Conservation (phyloP, 768 basidiomycete genomes). For the Lyophyllum atratum region DNA sequence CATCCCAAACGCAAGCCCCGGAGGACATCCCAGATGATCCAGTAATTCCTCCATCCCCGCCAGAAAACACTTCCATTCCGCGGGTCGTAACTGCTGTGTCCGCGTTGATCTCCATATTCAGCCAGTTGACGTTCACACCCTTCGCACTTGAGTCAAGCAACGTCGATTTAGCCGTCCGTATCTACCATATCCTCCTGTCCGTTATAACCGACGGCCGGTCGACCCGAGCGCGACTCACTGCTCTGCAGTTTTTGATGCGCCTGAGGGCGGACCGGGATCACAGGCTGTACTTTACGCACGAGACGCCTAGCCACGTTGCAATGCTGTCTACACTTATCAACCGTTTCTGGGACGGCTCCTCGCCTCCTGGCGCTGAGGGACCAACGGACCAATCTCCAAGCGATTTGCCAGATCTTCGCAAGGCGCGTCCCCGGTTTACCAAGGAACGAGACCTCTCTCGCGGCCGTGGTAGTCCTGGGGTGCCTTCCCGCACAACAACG, state of each 20-base stretch:
- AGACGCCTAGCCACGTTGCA: slow-evolving; percentile 56
- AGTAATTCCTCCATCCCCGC: slow-evolving; percentile 10
- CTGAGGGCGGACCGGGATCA: slow-evolving; percentile 91
- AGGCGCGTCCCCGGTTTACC: slow-evolving; percentile 47
- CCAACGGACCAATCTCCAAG: slow-evolving; percentile 16
- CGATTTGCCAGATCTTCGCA: slow-evolving; percentile 35
- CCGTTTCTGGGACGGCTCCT: slow-evolving; percentile 36
- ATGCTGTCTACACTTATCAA: slow-evolving; percentile 67
- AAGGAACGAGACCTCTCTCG: slow-evolving; percentile 56
- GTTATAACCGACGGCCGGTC: slow-evolving; percentile 49
- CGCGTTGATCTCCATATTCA: slow-evolving; percentile 66
- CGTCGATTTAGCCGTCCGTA: slow-evolving; percentile 50
- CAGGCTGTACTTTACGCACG: slow-evolving; percentile 70
- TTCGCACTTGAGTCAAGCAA: slow-evolving; percentile 49
- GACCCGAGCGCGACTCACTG: slow-evolving; percentile 62
- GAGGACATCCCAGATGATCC: slow-evolving; percentile 34
- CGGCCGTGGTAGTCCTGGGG: slow-evolving; percentile 44
- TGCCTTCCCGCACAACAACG: slow-evolving; percentile 32
- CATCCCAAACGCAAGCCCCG: slow-evolving; percentile 43
- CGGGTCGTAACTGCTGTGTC: slow-evolving; percentile 61
- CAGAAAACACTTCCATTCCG: slow-evolving; percentile 30
- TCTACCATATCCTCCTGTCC: slow-evolving; percentile 55
- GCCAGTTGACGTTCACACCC: slow-evolving; percentile 71
- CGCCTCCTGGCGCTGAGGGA: slow-evolving; percentile 8
- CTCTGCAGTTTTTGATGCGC: slow-evolving; percentile 86